Conservation (phyloP, 768 basidiomycete species). For the Xerocomellus amylosporus region DNA sequence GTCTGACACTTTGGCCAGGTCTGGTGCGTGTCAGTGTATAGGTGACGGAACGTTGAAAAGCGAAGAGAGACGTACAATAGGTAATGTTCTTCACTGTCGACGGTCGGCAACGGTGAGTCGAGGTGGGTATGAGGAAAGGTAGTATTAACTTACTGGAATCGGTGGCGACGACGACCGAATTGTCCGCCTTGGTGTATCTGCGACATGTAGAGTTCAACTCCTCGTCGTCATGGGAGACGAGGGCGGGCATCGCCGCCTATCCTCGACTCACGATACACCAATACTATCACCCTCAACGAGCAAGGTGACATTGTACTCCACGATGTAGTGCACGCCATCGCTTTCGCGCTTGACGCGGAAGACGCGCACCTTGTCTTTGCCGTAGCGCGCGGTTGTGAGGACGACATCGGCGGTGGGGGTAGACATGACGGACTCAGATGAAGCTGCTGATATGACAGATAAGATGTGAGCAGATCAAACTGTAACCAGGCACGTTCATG, state of each 20-base stretch:
- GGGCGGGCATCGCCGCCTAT: background rate
- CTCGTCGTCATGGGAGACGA: background rate
- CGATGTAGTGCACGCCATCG: constrained; percentile 60
- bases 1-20: constrained; percentile 86
- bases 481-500: background rate
- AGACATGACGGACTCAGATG: constrained; percentile 28
- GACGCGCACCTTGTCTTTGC: constrained; percentile 87
- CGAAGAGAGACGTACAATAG: constrained; percentile 44
- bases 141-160: constrained; percentile 67
- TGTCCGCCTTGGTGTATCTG: constrained; percentile 88
- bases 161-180: constrained; percentile 84
- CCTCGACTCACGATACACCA: constrained; percentile 53
- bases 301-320: constrained; percentile 80
- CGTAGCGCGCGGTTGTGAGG: constrained; percentile 63
- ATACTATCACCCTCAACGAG: constrained; percentile 86
- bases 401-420: constrained; percentile 10
- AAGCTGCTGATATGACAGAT: background rate
- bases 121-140: background rate
- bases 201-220: background rate
- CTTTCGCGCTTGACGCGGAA: constrained; percentile 77
- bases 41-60: background rate
- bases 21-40: constrained; percentile 32
- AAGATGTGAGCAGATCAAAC: background rate
- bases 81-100: constrained; percentile 63
- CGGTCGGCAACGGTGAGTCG: background rate